phyloP scores from a whole-genome alignment of 495 filamentous ascomycete genomes.

The Paragyromitra xinjiangensis region DNA sequence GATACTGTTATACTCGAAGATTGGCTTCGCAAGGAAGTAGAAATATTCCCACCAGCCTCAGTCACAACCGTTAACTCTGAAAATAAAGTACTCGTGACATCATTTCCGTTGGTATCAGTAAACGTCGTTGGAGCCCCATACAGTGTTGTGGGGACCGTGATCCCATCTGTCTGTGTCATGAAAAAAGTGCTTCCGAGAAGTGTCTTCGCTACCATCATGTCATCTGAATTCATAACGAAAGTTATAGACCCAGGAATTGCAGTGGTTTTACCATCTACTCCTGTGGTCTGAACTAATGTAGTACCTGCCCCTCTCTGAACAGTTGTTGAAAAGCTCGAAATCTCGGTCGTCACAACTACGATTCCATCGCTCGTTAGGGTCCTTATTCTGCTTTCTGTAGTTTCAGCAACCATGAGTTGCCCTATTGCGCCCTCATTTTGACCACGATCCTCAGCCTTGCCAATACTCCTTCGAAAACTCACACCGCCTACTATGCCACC shows the following conservation, averaged over 20 bases:
- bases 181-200: constrained; percentile 45
- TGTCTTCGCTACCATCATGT: constrained; percentile 34
- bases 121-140: constrained; percentile 44
- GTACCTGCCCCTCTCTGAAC: constrained; percentile 47
- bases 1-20: not conserved
- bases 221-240: constrained; percentile 49
- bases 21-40: constrained; percentile 33
- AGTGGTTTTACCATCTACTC: constrained; percentile 31
- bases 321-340: constrained; percentile 46
- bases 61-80: constrained; percentile 45
- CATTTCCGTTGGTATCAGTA: constrained; percentile 40
- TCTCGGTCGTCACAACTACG: constrained; percentile 47
- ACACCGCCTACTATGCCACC: constrained; percentile 38
- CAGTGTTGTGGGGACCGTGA: constrained; percentile 43
- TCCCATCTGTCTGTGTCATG: constrained; percentile 35
- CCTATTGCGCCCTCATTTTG: constrained; percentile 39
- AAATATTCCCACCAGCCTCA: constrained; percentile 31
- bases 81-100: constrained; percentile 45
- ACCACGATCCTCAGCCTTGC: constrained; percentile 30
- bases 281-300: constrained; percentile 43
- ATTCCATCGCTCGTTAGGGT: constrained; percentile 47
- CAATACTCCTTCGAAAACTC: constrained; percentile 38
- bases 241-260: constrained; percentile 47
- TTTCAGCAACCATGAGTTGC: constrained; percentile 31
- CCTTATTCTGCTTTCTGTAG: constrained; percentile 41